These are phyloP conservation scores for Schizothecium vesticola DNA, from an alignment of 495 filamentous ascomycete species.

Conservation along the genomic window DNA sequence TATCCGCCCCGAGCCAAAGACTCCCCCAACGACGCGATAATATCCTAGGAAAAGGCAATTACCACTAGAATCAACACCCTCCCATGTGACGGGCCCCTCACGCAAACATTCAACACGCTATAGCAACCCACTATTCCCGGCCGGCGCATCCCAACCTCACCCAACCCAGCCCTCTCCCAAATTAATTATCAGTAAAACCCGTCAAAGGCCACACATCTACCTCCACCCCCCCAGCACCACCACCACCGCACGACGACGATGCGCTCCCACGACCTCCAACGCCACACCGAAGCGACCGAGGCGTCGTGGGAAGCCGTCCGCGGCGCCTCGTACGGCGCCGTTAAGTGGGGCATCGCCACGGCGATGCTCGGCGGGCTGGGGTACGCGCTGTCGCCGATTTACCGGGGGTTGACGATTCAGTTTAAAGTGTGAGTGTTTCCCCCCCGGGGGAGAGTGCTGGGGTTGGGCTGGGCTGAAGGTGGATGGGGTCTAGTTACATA, in stretches of 20 bases:
- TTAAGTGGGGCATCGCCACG: conserved; percentile 60
- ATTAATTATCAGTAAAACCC: neutral
- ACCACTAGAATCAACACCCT: neutral
- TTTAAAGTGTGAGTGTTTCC: conserved; percentile 70
- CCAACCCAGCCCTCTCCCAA: neutral
- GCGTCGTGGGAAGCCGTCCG: conserved; percentile 59
- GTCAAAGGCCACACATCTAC: neutral
- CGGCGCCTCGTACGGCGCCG: conserved; percentile 55
- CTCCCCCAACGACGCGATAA: neutral
- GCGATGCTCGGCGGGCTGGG: conserved; percentile 51
- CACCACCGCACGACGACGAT: conserved; percentile 14
- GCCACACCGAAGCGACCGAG: conserved; percentile 52
- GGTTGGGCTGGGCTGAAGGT: neutral
- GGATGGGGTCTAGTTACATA: conserved; percentile 52
- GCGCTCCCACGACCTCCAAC: conserved; percentile 35
- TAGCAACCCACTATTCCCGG: neutral
- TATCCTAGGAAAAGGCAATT: neutral
- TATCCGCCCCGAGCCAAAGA: neutral
- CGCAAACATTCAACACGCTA: neutral
- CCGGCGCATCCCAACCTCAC: neutral
- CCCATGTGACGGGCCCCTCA: neutral
- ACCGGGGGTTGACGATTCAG: conserved; percentile 76
- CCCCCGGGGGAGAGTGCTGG: neutral
- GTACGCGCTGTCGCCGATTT: conserved; percentile 63
- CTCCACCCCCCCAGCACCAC: neutral